Evolutionary conservation across 2,329 filamentous ascomycete genomes (phyloP), one percentile per base, ranked within the genome.

Genomic region (Beauveria scarabaeidicola): DNA sequence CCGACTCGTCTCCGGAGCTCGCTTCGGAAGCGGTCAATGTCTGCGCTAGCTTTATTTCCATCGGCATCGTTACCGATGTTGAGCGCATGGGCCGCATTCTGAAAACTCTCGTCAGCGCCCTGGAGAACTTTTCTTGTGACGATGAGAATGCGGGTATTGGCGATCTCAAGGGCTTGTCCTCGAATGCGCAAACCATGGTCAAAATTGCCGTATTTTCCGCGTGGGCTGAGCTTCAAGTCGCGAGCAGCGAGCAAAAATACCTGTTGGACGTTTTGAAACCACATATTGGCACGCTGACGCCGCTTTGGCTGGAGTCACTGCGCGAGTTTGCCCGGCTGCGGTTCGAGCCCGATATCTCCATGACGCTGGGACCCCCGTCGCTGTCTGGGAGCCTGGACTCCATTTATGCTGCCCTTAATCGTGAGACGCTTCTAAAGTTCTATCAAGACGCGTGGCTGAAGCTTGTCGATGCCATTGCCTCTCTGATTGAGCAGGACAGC

Each of bases 61-160:
- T 93, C 0, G 94, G 94, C 15, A 97, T 99, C 59, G 94, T 99
- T 9, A 97, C 91, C 0, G 94, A 97, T 72, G 86, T 97, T 9
- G 95, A 99, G 66, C 86, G 94, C n/a, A 99, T 99, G 94, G 94
- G 94, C 23, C 88, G 94, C 60, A 99, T 99, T 57, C 81, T 99
- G 60, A 97, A 97, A 75, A 88, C 96, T 1, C 81, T 99, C 2
- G 90, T 97, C 6, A 87, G 88, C 47, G 92, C 92, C 0, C 80
- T 99, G 1, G 93, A 97, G 68, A 96, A 93, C 72, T 96, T 97
- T 68, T 90, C 90, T 2, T 85, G 82, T 50, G 90, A 95, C 63
- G 80, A 83, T 1, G 89, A 95, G 66, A 88, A 87, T 47, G 90
- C 89, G 0, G 85, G 90, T 23, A 97, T 99, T 69, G 94, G 94